These are phyloP conservation scores for Aspergillus heteromorphus DNA, from an alignment of 495 filamentous ascomycete genomes.

Conservation along the genomic window DNA sequence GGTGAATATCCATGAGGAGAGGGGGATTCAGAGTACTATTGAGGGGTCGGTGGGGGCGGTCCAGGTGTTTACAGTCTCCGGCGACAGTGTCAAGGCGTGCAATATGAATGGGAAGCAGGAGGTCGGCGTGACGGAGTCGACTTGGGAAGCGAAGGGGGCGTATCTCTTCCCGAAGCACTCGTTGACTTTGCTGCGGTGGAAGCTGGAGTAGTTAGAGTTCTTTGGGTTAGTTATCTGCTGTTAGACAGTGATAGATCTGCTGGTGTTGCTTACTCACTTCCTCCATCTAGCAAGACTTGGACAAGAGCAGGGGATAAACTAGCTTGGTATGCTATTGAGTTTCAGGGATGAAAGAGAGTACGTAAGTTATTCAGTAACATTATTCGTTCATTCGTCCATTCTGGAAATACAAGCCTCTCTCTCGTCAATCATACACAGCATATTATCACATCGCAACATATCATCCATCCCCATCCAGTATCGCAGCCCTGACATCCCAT, in stretches of 20 bases:
- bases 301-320: no score
- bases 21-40: constrained; percentile 51
- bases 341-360: no score
- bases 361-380: no score
- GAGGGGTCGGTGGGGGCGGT: constrained; percentile 46
- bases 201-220: constrained; percentile 30
- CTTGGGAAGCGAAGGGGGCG: constrained; percentile 53
- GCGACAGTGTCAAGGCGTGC: constrained; percentile 44
- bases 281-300: no score
- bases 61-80: constrained; percentile 56
- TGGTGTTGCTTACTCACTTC: background rate
- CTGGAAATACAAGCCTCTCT: no score
- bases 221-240: background rate
- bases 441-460: background rate
- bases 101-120: constrained; percentile 58
- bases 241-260: background rate
- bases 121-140: constrained; percentile 54
- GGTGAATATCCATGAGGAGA: constrained; percentile 59
- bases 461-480: background rate
- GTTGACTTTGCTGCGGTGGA: constrained; percentile 63
- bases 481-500: no score
- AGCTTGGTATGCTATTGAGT: no score
- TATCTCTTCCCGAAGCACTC: constrained; percentile 62
- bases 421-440: background rate
- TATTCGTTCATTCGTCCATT: no score